Percentiles rank a stretch among this genome's conserved stretches.
Conservation (phyloP, 352 stramenopile genomes). For the Phytopythium helicoides region DNA sequence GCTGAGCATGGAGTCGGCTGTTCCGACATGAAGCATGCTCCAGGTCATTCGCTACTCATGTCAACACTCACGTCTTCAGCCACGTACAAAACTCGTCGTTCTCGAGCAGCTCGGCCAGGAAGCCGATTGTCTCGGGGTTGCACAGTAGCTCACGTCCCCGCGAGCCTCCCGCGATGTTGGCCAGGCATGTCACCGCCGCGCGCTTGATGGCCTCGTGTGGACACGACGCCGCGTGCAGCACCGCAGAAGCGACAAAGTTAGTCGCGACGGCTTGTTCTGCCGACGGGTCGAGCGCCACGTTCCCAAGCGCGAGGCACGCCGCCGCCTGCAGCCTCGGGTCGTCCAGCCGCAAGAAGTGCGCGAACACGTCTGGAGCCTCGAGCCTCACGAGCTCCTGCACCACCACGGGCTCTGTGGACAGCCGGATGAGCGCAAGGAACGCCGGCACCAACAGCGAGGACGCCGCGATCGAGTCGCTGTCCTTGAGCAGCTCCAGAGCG, state of each 20-base stretch:
- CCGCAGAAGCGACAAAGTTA: constrained; percentile 31
- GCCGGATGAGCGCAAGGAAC: constrained; percentile 63
- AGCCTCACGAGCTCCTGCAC: constrained; percentile 60
- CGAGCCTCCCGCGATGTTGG: constrained; percentile 41
- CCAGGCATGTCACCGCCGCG: constrained; percentile 46
- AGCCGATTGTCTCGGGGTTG: constrained; percentile 38
- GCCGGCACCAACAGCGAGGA: constrained; percentile 57
- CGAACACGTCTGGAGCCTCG: constrained; percentile 30
- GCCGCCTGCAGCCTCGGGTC: constrained; percentile 63
- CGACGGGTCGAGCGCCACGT: constrained; percentile 49
- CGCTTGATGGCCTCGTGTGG: constrained; percentile 64
- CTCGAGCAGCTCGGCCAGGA: constrained; percentile 43
- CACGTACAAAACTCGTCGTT: constrained; percentile 39
- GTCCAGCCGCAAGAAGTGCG: constrained; percentile 29
- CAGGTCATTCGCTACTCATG: constrained; percentile 7
- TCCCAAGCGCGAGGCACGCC: constrained; percentile 58
- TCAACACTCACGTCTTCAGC: neutral
- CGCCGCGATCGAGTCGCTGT: constrained; percentile 41
- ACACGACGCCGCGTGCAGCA: constrained; percentile 43
- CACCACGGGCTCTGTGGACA: constrained; percentile 49
- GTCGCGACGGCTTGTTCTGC: constrained; percentile 28
- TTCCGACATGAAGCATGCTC: too few relatives aligned
- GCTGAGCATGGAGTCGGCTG: constrained; percentile 53
- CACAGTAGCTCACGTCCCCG: constrained; percentile 45
- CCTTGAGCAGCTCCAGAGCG: constrained; percentile 46